phyloP scores from a whole-genome alignment of 805 yeast species.

The Zygotorulaspora chibaensis region DNA sequence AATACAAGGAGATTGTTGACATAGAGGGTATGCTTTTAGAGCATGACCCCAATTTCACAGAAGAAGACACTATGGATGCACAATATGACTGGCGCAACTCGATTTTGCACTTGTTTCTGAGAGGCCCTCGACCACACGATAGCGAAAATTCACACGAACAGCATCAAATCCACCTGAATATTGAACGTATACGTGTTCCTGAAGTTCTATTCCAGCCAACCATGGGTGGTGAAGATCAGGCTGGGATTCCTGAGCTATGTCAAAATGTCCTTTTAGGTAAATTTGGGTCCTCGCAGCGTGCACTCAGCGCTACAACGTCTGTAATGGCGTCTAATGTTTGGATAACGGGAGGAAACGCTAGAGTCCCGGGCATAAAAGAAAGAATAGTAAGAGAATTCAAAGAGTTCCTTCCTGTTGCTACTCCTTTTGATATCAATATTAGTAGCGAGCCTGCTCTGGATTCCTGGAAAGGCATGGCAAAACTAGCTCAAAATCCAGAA shows the following conservation, averaged over 20 bases:
- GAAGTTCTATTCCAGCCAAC: slow-evolving; percentile 90
- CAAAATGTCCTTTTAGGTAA: slow-evolving; percentile 62
- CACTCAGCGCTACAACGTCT: slow-evolving; percentile 32
- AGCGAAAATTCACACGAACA: slow-evolving; percentile 78
- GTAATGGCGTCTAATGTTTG: slow-evolving; percentile 55
- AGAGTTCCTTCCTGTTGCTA: slow-evolving; percentile 63
- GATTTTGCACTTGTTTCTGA: slow-evolving; percentile 71
- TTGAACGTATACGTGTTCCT: slow-evolving; percentile 88
- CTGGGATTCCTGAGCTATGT: slow-evolving; percentile 79
- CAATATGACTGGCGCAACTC: slow-evolving; percentile 83
- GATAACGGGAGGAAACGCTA: slow-evolving; percentile 81
- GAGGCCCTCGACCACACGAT: slow-evolving; percentile 87
- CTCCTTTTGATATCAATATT: slow-evolving; percentile 53
- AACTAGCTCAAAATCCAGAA: slow-evolving; percentile 56
- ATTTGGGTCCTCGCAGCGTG: slow-evolving; percentile 51
- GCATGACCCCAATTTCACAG: slow-evolving; percentile 78
- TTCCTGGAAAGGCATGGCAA: slow-evolving; percentile 93
- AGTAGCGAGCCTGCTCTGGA: slow-evolving; percentile 72
- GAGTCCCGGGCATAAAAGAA: slow-evolving; percentile 58
- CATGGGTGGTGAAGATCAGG: slow-evolving; percentile 93
- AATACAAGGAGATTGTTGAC: slow-evolving; percentile 51
- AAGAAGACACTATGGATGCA: slow-evolving; percentile 78
- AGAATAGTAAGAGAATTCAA: slow-evolving; percentile 70
- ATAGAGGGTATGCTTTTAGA: slow-evolving; percentile 75
- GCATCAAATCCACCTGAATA: slow-evolving; percentile 85